phyloP scores from a whole-genome alignment of 108 stramenopile genomes.

The Phaeodactylum tricornutum region DNA sequence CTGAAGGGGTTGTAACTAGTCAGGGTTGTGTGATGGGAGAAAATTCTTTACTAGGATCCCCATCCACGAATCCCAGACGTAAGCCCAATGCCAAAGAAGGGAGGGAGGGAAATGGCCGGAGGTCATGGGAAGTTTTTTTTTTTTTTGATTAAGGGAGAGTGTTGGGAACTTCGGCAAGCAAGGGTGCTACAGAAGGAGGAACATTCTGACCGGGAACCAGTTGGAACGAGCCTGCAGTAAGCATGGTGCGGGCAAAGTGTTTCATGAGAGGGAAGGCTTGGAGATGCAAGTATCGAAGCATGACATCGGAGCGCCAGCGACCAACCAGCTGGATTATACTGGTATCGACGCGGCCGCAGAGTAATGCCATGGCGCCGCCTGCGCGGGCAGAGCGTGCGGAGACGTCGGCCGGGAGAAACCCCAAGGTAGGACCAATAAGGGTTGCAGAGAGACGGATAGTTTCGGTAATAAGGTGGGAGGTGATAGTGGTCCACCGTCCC shows the following conservation, averaged over 20 bases:
- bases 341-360: constrained; percentile 26
- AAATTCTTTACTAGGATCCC: no score
- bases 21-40: no score
- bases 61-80: no score
- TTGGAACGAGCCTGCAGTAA: constrained; percentile 13
- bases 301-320: constrained; percentile 39
- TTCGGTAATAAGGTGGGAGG: constrained; percentile 3
- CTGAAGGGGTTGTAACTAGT: no score
- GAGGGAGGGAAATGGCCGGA: no score
- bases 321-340: constrained; percentile 34
- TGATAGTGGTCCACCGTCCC: background rate
- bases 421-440: constrained; percentile 6
- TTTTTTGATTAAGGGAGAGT: no score
- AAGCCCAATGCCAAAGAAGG: no score
- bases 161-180: no score
- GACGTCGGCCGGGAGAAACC: constrained; percentile 19
- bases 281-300: constrained; percentile 40
- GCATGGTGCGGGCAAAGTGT: constrained; percentile 20
- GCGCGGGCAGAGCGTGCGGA: constrained; percentile 35
- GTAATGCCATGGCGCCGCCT: constrained; percentile 45
- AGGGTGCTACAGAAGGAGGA: no score
- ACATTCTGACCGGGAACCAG: no score
- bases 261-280: constrained; percentile 21
- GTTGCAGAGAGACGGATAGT: constrained; percentile 4
- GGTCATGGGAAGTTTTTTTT: no score